A percentile compares a stretch with the other conserved stretches of the same genome.
Evolutionary conservation across 768 basidiomycete species (phyloP).

Genomic region (Russula griseocarnosa): DNA sequence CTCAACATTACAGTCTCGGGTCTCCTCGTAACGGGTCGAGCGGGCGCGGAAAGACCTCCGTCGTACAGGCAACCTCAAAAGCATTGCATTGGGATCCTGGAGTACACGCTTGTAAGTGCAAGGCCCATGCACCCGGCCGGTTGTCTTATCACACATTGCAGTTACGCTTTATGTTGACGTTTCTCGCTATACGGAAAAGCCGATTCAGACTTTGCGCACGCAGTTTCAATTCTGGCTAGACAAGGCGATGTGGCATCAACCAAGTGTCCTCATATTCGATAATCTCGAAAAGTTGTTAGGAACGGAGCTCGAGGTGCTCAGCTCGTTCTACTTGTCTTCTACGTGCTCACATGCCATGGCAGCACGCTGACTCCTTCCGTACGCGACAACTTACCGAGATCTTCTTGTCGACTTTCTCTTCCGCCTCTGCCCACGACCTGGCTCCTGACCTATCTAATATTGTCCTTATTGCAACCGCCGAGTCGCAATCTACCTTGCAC

Average conservation of each 20-base stretch:
- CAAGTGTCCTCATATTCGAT: slow-evolving; percentile 81
- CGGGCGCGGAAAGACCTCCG: slow-evolving; percentile 77
- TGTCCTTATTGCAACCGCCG: slow-evolving; percentile 71
- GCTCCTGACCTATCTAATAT: slow-evolving; percentile 60
- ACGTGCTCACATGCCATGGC: not conserved
- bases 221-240: slow-evolving; percentile 74
- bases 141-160: slow-evolving; percentile 34
- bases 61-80: slow-evolving; percentile 59
- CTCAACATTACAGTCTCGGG: slow-evolving; percentile 50
- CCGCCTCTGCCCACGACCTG: slow-evolving; percentile 44
- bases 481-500: slow-evolving; percentile 66
- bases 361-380: slow-evolving; percentile 86
- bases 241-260: slow-evolving; percentile 71
- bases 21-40: slow-evolving; percentile 69
- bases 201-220: slow-evolving; percentile 58
- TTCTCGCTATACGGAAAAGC: slow-evolving; percentile 59
- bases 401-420: slow-evolving; percentile 65
- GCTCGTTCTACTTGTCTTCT: slow-evolving; percentile 29
- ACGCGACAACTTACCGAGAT: slow-evolving; percentile 74
- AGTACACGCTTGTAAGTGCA: slow-evolving; percentile 59
- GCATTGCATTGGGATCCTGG: slow-evolving; percentile 56
- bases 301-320: slow-evolving; percentile 73
- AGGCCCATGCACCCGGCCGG: not conserved
- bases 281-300: slow-evolving; percentile 78
- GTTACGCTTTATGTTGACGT: slow-evolving; percentile 78